Evolutionary conservation across 768 basidiomycete genomes (phyloP).

Genomic region (Auricularia cornea): DNA sequence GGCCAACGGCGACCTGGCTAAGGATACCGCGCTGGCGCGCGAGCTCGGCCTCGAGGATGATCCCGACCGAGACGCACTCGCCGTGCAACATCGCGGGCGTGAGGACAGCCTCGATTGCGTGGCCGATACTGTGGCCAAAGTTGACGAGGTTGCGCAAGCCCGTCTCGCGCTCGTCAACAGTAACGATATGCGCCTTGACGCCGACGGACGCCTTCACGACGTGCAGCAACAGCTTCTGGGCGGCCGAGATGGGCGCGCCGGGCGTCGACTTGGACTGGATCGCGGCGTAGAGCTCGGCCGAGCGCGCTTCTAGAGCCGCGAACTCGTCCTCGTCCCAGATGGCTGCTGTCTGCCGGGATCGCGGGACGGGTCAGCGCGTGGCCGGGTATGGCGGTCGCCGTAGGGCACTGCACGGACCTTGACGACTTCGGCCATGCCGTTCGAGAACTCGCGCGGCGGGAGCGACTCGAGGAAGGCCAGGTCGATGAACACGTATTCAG

Average conservation of each 20-base stretch:
- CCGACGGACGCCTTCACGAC: slow-evolving; percentile 90
- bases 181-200: slow-evolving; percentile 96
- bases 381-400: background rate
- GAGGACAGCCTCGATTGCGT: slow-evolving; percentile 94
- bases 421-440: slow-evolving; percentile 97
- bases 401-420: slow-evolving; percentile 53
- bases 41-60: slow-evolving; percentile 94
- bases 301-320: slow-evolving; percentile 74
- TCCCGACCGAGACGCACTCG: slow-evolving; percentile 91
- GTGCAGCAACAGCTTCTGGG: slow-evolving; percentile 79
- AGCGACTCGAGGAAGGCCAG: slow-evolving; percentile 92
- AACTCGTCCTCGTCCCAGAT: slow-evolving; percentile 95
- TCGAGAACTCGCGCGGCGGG: slow-evolving; percentile 88
- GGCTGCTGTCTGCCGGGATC: slow-evolving; percentile 97
- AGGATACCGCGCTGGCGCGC: slow-evolving; percentile 82
- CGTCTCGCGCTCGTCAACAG: slow-evolving; percentile 92
- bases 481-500: slow-evolving; percentile 95
- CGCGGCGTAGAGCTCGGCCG: slow-evolving; percentile 72
- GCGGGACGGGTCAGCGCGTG: background rate
- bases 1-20: slow-evolving; percentile 85
- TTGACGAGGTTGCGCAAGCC: slow-evolving; percentile 97
- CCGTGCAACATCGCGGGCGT: slow-evolving; percentile 93
- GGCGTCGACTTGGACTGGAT: slow-evolving; percentile 58
- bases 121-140: slow-evolving; percentile 97
- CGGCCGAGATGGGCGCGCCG: slow-evolving; percentile 50